phyloP scores from a whole-genome alignment of 768 basidiomycete species.

The Nevesoporus exiguus region DNA sequence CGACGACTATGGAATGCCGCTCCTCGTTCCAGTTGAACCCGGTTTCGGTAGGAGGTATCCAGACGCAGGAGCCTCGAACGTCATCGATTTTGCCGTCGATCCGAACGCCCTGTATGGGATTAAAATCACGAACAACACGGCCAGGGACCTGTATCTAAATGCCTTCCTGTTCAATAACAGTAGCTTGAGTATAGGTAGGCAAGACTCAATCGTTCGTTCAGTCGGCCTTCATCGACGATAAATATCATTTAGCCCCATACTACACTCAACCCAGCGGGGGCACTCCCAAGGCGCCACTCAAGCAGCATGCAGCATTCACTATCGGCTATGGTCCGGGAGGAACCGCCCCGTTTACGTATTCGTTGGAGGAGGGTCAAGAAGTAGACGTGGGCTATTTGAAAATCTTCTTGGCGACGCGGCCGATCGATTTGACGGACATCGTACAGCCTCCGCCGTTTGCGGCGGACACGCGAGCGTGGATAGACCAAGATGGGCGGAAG shows the following conservation, averaged over 20 bases:
- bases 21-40: constrained; percentile 1
- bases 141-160: constrained; percentile 35
- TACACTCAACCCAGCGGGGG: constrained; percentile 3
- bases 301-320: constrained; percentile 12
- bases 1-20: background rate
- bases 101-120: constrained; percentile 30
- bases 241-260: constrained; percentile 6
- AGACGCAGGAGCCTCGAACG: background rate
- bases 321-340: constrained; percentile 43
- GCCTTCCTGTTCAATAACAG: constrained; percentile 43
- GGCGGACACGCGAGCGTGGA: background rate
- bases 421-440: constrained; percentile 35
- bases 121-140: constrained; percentile 34
- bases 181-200: constrained; percentile 35
- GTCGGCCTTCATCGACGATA: background rate
- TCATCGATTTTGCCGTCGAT: constrained; percentile 23
- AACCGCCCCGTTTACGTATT: constrained; percentile 31
- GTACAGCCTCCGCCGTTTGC: constrained; percentile 34
- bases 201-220: background rate
- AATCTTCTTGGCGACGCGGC: constrained; percentile 38
- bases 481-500: background rate
- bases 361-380: constrained; percentile 28
- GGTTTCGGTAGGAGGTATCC: constrained; percentile 3
- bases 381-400: constrained; percentile 43
- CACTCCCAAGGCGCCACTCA: constrained; percentile 6